phyloP scores from a whole-genome alignment of 2,329 filamentous ascomycete genomes.

The Neofusicoccum ribis region DNA sequence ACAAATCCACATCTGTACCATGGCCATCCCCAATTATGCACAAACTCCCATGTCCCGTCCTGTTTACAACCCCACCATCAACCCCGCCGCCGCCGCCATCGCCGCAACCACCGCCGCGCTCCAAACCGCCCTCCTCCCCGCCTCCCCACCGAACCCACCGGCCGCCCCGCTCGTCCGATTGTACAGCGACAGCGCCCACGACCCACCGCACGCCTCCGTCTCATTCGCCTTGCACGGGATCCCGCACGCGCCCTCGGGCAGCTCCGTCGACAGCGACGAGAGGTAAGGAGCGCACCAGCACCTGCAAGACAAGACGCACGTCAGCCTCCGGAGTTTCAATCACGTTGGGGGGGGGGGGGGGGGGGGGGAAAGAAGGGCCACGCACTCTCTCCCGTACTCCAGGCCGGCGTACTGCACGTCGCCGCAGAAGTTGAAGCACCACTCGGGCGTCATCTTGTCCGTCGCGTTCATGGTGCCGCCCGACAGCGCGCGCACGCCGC shows the following conservation, averaged over 20 bases:
- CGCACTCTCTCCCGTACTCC: conserved; percentile 17
- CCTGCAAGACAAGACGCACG: not conserved
- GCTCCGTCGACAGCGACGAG: conserved; percentile 6
- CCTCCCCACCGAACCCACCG: not conserved
- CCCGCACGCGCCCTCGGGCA: not conserved
- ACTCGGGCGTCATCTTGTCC: conserved; percentile 4
- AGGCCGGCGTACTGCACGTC: conserved; percentile 9
- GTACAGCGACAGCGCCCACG: conserved; percentile 16
- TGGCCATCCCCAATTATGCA: not conserved
- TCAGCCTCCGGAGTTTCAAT: not conserved
- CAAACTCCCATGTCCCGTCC: not conserved
- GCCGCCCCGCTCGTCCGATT: conserved; percentile 4
- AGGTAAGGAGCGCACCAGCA: conserved; percentile 16
- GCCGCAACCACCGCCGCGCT: not conserved
- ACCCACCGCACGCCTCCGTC: conserved; percentile 13
- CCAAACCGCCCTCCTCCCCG: not conserved
- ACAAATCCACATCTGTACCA: too few relatives aligned
- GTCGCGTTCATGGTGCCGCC: conserved; percentile 9
- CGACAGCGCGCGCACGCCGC: conserved; percentile 11
- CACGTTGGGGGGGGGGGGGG: too few relatives aligned
- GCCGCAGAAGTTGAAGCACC: conserved; percentile 1
- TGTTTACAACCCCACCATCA: not conserved
- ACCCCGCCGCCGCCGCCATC: not conserved
- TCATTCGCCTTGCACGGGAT: conserved; percentile 5
- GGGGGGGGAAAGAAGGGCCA: not conserved